These are phyloP conservation scores for Candida ficus DNA, from an alignment of 805 yeast genomes.

Conservation along the genomic window DNA sequence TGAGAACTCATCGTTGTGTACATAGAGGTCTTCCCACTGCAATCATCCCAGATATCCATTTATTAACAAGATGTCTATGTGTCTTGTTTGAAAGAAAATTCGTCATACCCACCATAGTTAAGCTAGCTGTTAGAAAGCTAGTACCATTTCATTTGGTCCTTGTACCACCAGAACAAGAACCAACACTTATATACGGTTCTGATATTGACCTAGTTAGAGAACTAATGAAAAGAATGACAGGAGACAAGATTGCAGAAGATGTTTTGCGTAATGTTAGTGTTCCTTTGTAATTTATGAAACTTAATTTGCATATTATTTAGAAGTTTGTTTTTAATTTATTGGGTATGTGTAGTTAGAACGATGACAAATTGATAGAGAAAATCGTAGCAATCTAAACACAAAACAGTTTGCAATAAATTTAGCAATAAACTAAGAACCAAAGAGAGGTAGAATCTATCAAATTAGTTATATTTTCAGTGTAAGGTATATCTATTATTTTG, in stretches of 20 bases:
- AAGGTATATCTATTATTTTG: too few relatives aligned
- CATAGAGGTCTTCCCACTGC: slow-evolving; percentile 46
- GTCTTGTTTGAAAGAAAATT: slow-evolving; percentile 35
- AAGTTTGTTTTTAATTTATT: too few relatives aligned
- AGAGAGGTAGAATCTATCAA: too few relatives aligned
- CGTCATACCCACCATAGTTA: slow-evolving; percentile 50
- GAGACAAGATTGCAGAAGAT: slow-evolving; percentile 45
- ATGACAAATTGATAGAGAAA: too few relatives aligned
- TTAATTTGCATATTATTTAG: too few relatives aligned
- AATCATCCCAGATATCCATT: slow-evolving; percentile 37
- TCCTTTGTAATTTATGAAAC: slow-evolving; percentile 31
- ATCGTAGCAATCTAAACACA: too few relatives aligned
- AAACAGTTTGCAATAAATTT: too few relatives aligned
- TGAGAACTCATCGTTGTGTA: slow-evolving; percentile 52
- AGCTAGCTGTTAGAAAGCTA: slow-evolving; percentile 41
- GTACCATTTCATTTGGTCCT: slow-evolving; percentile 43
- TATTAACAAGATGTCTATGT: slow-evolving; percentile 35
- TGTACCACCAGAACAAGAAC: slow-evolving; percentile 39
- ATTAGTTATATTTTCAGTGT: too few relatives aligned
- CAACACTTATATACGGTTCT: slow-evolving; percentile 52
- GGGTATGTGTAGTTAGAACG: too few relatives aligned
- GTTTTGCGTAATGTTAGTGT: slow-evolving; percentile 46
- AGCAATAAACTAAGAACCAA: too few relatives aligned
- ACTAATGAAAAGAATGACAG: slow-evolving; percentile 38
- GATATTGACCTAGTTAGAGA: slow-evolving; percentile 37